Evolutionary conservation across 2,329 filamentous ascomycete genomes (phyloP), one percentile per base, ranked within the genome.

Genomic region (Lachnellula occidentalis): DNA sequence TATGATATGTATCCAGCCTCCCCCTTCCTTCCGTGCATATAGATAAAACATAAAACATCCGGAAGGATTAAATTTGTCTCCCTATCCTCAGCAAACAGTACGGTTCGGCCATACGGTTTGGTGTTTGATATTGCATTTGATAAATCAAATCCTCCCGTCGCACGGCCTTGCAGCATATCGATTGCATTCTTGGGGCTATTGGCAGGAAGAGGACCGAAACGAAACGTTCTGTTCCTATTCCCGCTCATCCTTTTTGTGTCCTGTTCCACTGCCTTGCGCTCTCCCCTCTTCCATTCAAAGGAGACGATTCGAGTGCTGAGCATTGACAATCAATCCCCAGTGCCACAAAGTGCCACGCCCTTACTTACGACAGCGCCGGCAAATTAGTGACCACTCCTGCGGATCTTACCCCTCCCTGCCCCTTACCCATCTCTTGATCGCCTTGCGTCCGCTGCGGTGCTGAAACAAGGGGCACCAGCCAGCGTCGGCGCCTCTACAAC

Each of bases 1-100:
- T 55, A 54, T 61, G 41, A 43, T 43, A 43, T 43, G 41, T 19
- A 43, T n/a, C 21, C 61, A 55, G 61, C 52, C 60, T 58, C 59
- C 61, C 56, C 48, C 53, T 37, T 41, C 14, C n/a, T 17, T 36
- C 11, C 55, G 59, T 58, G 61, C 61, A 58, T 58, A 43, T 57
- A 53, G 46, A 55, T 59, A 63, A 51, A 61, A 56, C 46, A 45
- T 54, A 17, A 15, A 39, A 22, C 48, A 31, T 12, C 17, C 17
- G 37, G 45, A 31, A 34, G 27, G 19, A 37, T 15, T 15, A 51
- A 51, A 47, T 54, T 52, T 41, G 21, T 45, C 52, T 45, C n/a
- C 54, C 41, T 53, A 54, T 46, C 41, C 45, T 36, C 42, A 34
- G 49, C 50, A 21, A 19, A 24, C 17, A 7, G 52, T 50, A 51